phyloP scores from a whole-genome alignment of 768 basidiomycete genomes.

The Calvatia gigantea region DNA sequence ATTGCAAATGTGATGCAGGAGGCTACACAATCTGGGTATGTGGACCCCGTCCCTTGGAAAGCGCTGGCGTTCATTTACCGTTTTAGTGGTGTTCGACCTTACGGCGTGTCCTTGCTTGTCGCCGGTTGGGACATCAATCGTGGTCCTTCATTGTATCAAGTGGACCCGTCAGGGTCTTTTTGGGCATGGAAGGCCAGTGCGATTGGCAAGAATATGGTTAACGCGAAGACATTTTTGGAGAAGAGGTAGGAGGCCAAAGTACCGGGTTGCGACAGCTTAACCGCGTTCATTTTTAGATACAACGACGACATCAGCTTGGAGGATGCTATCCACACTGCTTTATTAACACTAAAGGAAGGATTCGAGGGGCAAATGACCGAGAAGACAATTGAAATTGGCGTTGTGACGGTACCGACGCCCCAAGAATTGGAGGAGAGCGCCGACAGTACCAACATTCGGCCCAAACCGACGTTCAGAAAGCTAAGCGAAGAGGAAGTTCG shows the following conservation, averaged over 20 bases:
- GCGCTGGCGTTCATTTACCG: slow-evolving; percentile 26
- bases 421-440: slow-evolving; percentile 68
- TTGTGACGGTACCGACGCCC: slow-evolving; percentile 84
- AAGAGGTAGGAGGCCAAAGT: slow-evolving; percentile 68
- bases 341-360: slow-evolving; percentile 96
- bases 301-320: slow-evolving; percentile 99
- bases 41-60: slow-evolving; percentile 23
- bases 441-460: slow-evolving; percentile 63
- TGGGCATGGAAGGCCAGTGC: slow-evolving; percentile 99
- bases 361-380: slow-evolving; percentile 99
- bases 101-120: slow-evolving; percentile 94
- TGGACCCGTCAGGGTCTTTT: slow-evolving; percentile 97
- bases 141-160: slow-evolving; percentile 97
- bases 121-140: slow-evolving; percentile 94
- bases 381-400: slow-evolving; percentile 98
- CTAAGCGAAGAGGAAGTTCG: slow-evolving; percentile 94
- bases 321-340: slow-evolving; percentile 98
- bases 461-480: slow-evolving; percentile 90
- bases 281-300: slow-evolving; percentile 56
- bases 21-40: slow-evolving; percentile 95
- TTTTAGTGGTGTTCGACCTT: slow-evolving; percentile 93
- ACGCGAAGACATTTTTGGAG: slow-evolving; percentile 99
- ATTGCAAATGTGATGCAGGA: slow-evolving; percentile 98
- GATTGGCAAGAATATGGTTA: slow-evolving; percentile 99
- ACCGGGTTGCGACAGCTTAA: slow-evolving; percentile 19